These are phyloP conservation scores for Combretum micranthum DNA, from an alignment of 345 rosid genomes.

Conservation along the genomic window DNA sequence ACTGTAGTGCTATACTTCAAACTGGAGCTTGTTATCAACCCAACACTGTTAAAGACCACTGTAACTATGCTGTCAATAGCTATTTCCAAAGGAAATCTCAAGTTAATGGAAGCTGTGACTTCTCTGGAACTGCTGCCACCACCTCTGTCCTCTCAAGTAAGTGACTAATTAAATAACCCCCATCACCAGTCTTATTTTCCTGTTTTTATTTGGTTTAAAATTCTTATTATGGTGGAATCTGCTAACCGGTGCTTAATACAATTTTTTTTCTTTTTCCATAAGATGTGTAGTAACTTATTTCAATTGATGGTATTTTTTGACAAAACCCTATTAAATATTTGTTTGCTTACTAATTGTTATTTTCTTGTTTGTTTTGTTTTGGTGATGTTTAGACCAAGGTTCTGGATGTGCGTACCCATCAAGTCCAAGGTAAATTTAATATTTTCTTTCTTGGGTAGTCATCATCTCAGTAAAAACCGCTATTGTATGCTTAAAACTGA, in stretches of 20 bases:
- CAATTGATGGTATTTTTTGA: too few species aligned
- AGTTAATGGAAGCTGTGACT: slow-evolving; percentile 57
- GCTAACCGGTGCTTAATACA: too few species aligned
- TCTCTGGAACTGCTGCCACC: slow-evolving; percentile 51
- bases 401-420: slow-evolving; percentile 28
- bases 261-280: too few species aligned
- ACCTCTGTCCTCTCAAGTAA: slow-evolving; percentile 41
- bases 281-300: too few species aligned
- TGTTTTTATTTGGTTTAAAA: too few species aligned
- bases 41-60: slow-evolving; percentile 80
- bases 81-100: slow-evolving; percentile 70
- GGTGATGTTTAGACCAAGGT: slow-evolving; percentile 27
- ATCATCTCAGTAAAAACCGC: too few species aligned
- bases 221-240: too few species aligned
- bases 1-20: slow-evolving; percentile 45
- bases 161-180: neutral
- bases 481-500: too few species aligned
- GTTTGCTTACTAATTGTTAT: neutral
- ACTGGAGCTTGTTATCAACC: slow-evolving; percentile 70
- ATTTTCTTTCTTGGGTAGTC: neutral
- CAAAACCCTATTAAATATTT: too few species aligned
- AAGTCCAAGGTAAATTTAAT: slow-evolving; percentile 14
- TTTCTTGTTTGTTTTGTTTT: neutral
- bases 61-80: slow-evolving; percentile 81
- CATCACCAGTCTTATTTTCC: neutral